phyloP scores from a whole-genome alignment of 2,329 filamentous ascomycete genomes.

The Clonostachys chloroleuca region DNA sequence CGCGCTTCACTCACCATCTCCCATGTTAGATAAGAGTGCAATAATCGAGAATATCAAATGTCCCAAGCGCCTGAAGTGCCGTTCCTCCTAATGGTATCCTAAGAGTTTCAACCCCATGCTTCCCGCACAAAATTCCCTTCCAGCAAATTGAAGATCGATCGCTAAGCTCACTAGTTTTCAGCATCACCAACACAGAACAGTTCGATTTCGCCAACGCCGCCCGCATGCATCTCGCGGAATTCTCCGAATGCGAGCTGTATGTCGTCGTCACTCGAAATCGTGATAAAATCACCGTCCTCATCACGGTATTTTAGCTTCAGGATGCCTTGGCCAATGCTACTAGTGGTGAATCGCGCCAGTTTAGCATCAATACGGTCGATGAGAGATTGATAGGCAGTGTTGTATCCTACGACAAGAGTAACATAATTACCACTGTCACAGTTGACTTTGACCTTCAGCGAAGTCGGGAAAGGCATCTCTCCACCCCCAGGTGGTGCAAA shows the following conservation, averaged over 20 bases:
- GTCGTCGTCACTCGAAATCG: slow-evolving; percentile 92
- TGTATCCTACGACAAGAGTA: slow-evolving; percentile 92
- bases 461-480: slow-evolving; percentile 57
- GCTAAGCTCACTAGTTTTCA: background rate
- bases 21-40: background rate
- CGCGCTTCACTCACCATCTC: too few species aligned
- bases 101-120: too few species aligned
- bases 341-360: slow-evolving; percentile 78
- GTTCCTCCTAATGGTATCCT: background rate
- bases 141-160: too few species aligned
- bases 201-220: slow-evolving; percentile 84
- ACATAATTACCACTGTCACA: slow-evolving; percentile 83
- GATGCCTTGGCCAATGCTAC: slow-evolving; percentile 76
- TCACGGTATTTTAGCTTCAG: slow-evolving; percentile 89
- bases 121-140: too few species aligned
- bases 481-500: slow-evolving; percentile 22
- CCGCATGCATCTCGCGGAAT: slow-evolving; percentile 72
- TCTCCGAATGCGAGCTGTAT: slow-evolving; percentile 94
- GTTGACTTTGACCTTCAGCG: slow-evolving; percentile 94
- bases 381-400: slow-evolving; percentile 89
- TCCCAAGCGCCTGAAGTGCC: background rate
- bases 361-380: slow-evolving; percentile 97
- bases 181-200: slow-evolving; percentile 67
- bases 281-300: slow-evolving; percentile 88
- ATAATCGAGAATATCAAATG: background rate